Percentiles rank a stretch among this genome's conserved stretches.
Conservation (phyloP, 768 basidiomycete species). For the Lactarius hengduanensis region DNA sequence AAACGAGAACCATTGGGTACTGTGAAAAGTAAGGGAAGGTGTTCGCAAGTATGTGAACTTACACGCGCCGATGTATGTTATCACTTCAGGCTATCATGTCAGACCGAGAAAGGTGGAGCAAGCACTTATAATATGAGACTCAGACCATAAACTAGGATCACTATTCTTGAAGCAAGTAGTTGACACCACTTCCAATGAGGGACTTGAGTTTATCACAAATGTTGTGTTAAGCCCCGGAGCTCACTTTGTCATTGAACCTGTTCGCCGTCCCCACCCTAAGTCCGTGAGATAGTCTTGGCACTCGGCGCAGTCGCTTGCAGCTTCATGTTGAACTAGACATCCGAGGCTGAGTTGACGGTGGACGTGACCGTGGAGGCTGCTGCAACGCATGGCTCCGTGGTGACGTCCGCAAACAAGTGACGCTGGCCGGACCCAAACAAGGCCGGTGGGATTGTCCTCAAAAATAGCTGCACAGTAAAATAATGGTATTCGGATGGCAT, state of each 20-base stretch:
- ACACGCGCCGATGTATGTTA: too few species aligned
- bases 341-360: slow-evolving; percentile 47
- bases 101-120: too few species aligned
- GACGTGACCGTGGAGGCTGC: slow-evolving; percentile 40
- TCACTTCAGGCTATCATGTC: too few species aligned
- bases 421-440: slow-evolving; percentile 56
- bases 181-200: too few species aligned
- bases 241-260: slow-evolving; percentile 34
- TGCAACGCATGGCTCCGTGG: slow-evolving; percentile 36
- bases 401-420: too few species aligned
- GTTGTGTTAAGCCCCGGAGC: background rate
- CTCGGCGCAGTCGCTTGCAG: slow-evolving; percentile 10
- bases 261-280: slow-evolving; percentile 27
- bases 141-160: slow-evolving; percentile 63
- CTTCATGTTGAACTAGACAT: slow-evolving; percentile 56
- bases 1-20: too few species aligned
- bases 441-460: slow-evolving; percentile 73
- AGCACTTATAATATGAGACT: slow-evolving; percentile 58
- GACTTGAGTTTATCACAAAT: too few species aligned
- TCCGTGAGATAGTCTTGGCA: slow-evolving; percentile 18
- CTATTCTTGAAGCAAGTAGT: slow-evolving; percentile 32
- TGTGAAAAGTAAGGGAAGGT: too few species aligned
- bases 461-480: slow-evolving; percentile 59
- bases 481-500: slow-evolving; percentile 75
- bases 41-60: too few species aligned